These are phyloP conservation scores for Gossypium aridum DNA, from an alignment of 441 rosid species.

Conservation along the genomic window DNA sequence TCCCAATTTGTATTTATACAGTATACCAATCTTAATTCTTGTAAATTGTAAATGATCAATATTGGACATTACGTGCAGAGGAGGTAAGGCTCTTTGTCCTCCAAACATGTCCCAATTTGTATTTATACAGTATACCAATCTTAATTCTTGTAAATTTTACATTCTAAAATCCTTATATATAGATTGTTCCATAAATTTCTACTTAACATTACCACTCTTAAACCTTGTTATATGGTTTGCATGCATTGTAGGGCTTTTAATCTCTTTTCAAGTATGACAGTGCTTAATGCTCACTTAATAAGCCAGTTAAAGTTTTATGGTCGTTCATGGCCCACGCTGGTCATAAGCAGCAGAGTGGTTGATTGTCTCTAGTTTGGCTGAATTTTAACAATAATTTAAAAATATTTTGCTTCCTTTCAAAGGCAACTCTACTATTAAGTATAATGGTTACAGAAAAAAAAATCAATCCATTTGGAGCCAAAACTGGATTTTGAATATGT, in stretches of 20 bases:
- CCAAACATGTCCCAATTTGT: neutral
- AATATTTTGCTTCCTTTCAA: neutral
- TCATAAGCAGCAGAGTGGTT: neutral
- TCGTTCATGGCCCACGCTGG: neutral
- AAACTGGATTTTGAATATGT: neutral
- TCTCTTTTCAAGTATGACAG: neutral
- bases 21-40: neutral
- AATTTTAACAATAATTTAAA: neutral
- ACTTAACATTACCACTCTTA: neutral
- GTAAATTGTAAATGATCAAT: constrained; percentile 62
- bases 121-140: neutral
- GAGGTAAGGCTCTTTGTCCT: constrained; percentile 48
- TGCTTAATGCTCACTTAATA: neutral
- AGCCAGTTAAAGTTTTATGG: neutral
- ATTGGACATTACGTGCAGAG: constrained; percentile 97
- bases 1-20: neutral
- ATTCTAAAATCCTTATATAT: neutral
- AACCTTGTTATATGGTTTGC: neutral
- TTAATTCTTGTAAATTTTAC: neutral
- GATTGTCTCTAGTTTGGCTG: neutral
- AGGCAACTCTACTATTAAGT: neutral
- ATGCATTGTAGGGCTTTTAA: neutral
- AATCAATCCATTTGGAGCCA: neutral
- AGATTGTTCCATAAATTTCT: neutral
- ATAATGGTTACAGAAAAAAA: neutral